These are phyloP conservation scores for Echeveria elegans DNA, from an alignment of 164 flowering plant genomes.

Conservation along the genomic window DNA sequence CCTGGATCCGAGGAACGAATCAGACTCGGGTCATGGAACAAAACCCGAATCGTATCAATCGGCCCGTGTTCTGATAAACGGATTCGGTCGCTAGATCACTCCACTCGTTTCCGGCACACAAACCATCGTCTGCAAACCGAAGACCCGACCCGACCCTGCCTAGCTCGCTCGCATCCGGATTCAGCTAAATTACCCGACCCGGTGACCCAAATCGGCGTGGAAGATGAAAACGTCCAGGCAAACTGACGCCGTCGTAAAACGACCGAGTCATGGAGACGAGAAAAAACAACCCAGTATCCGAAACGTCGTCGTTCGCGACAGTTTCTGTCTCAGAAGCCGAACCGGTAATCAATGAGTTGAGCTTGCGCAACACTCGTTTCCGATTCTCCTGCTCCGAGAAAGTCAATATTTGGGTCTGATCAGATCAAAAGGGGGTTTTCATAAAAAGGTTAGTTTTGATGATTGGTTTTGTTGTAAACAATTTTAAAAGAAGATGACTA, in stretches of 20 bases:
- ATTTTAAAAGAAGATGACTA: too few species aligned
- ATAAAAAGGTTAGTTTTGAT: too few species aligned
- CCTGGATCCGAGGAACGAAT: conserved; percentile 17
- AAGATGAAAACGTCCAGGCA: conserved; percentile 51
- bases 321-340: conserved; percentile 27
- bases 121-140: conserved; percentile 77
- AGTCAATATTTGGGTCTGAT: too few species aligned
- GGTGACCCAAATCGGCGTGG: conserved; percentile 48
- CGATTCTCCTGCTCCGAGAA: conserved; percentile 74
- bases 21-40: conserved; percentile 39
- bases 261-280: conserved; percentile 83
- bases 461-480: too few species aligned
- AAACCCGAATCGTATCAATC: conserved; percentile 54
- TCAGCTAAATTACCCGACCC: conserved; percentile 42
- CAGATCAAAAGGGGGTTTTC: too few species aligned
- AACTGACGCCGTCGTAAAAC: conserved; percentile 46
- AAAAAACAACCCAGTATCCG: conserved; percentile 94
- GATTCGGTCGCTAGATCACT: conserved; percentile 73
- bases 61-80: conserved; percentile 59
- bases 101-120: conserved; percentile 70
- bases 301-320: conserved; percentile 69
- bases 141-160: conserved; percentile 45
- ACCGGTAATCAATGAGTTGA: conserved; percentile 68
- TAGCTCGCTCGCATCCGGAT: conserved; percentile 60
- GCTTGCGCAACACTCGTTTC: conserved; percentile 63